Base-by-base conservation (phyloP, 495 filamentous ascomycete genomes). In the Xylaria cubensis region DNA sequence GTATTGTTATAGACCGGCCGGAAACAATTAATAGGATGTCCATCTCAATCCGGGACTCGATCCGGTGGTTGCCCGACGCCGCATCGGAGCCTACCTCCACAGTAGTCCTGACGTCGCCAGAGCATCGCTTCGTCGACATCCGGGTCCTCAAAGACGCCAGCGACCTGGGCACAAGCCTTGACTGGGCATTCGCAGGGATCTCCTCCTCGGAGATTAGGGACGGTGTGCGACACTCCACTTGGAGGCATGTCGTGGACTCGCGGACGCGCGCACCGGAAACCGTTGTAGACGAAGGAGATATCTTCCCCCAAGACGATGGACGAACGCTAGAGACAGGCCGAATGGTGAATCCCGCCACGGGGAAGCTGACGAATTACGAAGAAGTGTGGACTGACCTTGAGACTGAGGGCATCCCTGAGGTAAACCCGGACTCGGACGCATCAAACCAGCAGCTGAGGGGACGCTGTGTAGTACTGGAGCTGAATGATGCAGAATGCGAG, bases 141-240 rank as follows among this genome's bases (percentile, higher is more conserved):
- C 83, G 88, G 41, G 74, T 64, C 29, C 53, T 67, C 64, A 67
- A 66, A 36, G 63, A 58, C 53, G 59, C 71, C 67, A 17, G 42
- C 19, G 67, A 79, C 13, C 71, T 75, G 3, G 59, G 73, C 17
- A 67, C 64, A 3, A 64, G 72, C 0, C 74, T 84, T 0, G 82
- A 84, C 74, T 90, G 88, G 87, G 88, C 85, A 26, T 88, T 90
- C 50, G 87, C 86, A 0, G 88, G 88, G 12, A 81, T 79, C 12
- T 86, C 86, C 0, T 71, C 74, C 0, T 76, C 73, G 1, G 58
- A 74, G 24, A 15, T 64, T 6, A 64, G 58, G 17, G 26, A 56
- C 19, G 55, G 63, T n/a, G 48, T 63, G 44, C 73, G 44, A 3
- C 84, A 84, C 72, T 74, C 75, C 1, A 48, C 73, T 0, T 90